Evolutionary conservation across 2,329 filamentous ascomycete species (phyloP).

Genomic region (Botryotinia narcissicola): DNA sequence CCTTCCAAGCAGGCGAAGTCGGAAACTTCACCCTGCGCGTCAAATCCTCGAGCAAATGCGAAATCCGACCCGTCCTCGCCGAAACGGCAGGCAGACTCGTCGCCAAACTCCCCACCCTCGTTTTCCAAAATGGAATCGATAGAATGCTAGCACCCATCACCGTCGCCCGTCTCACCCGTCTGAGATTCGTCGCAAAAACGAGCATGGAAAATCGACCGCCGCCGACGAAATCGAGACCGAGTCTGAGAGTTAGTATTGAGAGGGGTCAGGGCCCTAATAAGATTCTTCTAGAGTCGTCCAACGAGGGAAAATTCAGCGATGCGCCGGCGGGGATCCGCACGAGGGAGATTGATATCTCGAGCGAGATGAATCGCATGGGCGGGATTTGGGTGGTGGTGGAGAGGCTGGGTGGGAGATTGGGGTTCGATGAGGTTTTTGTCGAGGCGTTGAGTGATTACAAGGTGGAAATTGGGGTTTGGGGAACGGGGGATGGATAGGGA

Average conservation of each 20-base stretch:
- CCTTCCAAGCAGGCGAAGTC: conserved; percentile 77
- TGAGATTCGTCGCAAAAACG: conserved; percentile 28
- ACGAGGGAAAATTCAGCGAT: conserved; percentile 74
- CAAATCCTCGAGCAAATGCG: conserved; percentile 58
- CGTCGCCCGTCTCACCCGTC: conserved; percentile 30
- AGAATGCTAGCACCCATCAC: conserved; percentile 44
- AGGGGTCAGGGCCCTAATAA: conserved; percentile 69
- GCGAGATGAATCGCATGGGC: conserved; percentile 52
- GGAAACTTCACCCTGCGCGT: conserved; percentile 74
- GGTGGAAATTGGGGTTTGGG: conserved; percentile 40
- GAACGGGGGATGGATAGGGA: conserved; percentile 29
- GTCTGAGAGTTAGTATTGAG: conserved; percentile 71
- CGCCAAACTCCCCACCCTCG: conserved; percentile 53
- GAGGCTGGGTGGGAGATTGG: conserved; percentile 56
- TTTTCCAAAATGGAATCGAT: conserved; percentile 50
- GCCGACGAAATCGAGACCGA: conserved; percentile 38
- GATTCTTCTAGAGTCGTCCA: conserved; percentile 60
- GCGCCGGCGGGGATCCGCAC: conserved; percentile 64
- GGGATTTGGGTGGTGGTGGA: conserved; percentile 82
- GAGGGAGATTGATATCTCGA: conserved; percentile 71
- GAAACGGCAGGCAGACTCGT: conserved; percentile 74
- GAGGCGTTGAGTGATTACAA: conserved; percentile 46
- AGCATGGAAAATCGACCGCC: conserved; percentile 30
- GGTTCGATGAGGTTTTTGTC: conserved; percentile 51
- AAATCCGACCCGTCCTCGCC: conserved; percentile 60